These are phyloP conservation scores for Paspalum vaginatum DNA, from an alignment of 176 grass and related monocot species.

Conservation along the genomic window DNA sequence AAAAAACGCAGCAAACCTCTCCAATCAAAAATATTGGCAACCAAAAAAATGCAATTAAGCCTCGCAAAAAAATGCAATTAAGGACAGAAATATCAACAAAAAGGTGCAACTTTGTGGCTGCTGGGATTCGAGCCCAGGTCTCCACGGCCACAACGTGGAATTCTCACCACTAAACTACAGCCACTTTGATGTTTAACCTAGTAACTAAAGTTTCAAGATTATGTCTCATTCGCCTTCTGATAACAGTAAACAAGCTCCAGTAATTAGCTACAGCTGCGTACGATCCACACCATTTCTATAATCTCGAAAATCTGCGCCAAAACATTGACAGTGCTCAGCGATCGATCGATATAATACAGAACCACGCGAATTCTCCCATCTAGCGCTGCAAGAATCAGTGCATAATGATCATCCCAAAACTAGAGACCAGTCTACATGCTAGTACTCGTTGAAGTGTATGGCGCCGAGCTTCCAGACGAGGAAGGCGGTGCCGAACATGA, in stretches of 20 bases:
- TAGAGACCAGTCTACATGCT: neutral
- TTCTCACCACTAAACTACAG: conserved; percentile 77
- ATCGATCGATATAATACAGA: conserved; percentile 33
- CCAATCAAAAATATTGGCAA: neutral
- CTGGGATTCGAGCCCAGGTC: conserved; percentile 96
- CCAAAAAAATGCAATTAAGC: neutral
- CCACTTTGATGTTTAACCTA: conserved; percentile 36
- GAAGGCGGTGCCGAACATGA: conserved; percentile 90
- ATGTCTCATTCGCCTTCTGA: too few species aligned
- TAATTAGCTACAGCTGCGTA: neutral
- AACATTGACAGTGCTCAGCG: neutral
- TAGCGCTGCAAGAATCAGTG: neutral
- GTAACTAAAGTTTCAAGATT: too few species aligned
- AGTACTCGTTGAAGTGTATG: conserved; percentile 98
- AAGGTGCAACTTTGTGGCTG: conserved; percentile 57
- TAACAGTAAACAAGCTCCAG: neutral
- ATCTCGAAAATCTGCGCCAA: conserved; percentile 29
- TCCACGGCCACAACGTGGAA: conserved; percentile 95
- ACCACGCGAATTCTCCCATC: neutral
- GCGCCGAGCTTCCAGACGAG: conserved; percentile 89
- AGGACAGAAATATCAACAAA: fast-evolving
- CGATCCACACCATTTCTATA: neutral
- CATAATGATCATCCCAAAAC: neutral
- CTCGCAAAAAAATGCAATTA: neutral
- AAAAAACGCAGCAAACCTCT: neutral